phyloP scores from a whole-genome alignment of 805 yeast species.

The Wickerhamomyces ciferrii region DNA sequence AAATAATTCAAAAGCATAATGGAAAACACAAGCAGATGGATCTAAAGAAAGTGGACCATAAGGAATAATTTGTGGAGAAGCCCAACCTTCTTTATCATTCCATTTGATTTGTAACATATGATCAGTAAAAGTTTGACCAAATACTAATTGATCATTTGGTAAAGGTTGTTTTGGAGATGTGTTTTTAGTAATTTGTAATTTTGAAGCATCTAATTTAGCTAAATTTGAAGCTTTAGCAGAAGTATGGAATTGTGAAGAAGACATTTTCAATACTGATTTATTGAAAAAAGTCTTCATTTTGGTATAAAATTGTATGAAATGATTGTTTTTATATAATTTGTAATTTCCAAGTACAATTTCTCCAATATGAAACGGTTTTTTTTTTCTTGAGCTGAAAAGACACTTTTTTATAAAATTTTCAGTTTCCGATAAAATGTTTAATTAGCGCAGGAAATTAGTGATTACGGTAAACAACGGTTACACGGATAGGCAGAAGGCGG shows the following conservation, averaged over 20 bases:
- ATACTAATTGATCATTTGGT: slow-evolving; percentile 59
- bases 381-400: neutral
- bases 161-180: slow-evolving; percentile 46
- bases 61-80: slow-evolving; percentile 80
- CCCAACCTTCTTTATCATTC: slow-evolving; percentile 80
- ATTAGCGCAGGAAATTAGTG: neutral
- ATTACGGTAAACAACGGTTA: neutral
- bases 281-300: slow-evolving; percentile 4
- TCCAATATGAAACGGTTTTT: neutral
- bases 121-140: slow-evolving; percentile 74
- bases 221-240: slow-evolving; percentile 5
- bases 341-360: neutral
- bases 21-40: slow-evolving; percentile 89
- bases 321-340: neutral
- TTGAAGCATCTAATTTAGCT: slow-evolving; percentile 50
- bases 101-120: slow-evolving; percentile 90
- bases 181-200: slow-evolving; percentile 42
- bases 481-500: neutral
- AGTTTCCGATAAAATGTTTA: neutral
- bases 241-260: slow-evolving; percentile 8
- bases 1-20: slow-evolving; percentile 90
- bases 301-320: neutral
- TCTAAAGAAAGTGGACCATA: slow-evolving; percentile 72
- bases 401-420: neutral
- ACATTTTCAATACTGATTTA: slow-evolving; percentile 1